phyloP scores from a whole-genome alignment of 2,329 filamentous ascomycete species.

The Zasmidium cellare region DNA sequence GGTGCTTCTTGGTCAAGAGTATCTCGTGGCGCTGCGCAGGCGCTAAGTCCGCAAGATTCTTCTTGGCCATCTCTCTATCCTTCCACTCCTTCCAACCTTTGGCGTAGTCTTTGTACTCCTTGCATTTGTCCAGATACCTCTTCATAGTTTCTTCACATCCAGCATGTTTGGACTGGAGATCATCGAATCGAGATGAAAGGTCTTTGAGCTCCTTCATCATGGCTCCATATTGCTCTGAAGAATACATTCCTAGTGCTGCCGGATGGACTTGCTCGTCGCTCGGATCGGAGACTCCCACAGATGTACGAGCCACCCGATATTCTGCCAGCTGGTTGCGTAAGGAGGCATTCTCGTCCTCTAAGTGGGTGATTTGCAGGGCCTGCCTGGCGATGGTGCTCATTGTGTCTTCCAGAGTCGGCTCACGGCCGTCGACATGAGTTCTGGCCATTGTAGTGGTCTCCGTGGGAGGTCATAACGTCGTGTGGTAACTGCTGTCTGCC shows the following conservation, averaged over 20 bases:
- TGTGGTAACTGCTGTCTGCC: neutral
- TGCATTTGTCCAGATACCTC: neutral
- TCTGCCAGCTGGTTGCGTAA: constrained; percentile 16
- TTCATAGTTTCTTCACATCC: constrained; percentile 28
- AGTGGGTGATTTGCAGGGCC: constrained; percentile 15
- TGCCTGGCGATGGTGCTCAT: constrained; percentile 8
- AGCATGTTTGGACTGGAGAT: constrained; percentile 6
- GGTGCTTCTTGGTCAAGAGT: constrained; percentile 21
- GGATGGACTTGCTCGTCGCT: constrained; percentile 8
- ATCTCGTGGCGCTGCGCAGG: neutral
- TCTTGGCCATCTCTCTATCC: neutral
- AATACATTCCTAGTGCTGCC: neutral
- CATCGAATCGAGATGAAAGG: neutral
- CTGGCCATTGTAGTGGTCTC: neutral
- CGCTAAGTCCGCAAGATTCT: neutral
- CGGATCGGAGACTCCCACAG: neutral
- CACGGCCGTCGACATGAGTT: neutral
- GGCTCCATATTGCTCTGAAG: neutral
- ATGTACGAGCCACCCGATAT: neutral
- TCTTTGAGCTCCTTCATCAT: neutral
- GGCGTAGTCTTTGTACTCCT: neutral
- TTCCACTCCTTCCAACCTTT: constrained; percentile 1
- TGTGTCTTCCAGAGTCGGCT: constrained; percentile 6
- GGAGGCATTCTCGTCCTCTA: constrained; percentile 27
- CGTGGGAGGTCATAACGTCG: neutral